Evolutionary conservation across 2,329 filamentous ascomycete species (phyloP).

Genomic region (Alternaria brassicicola): DNA sequence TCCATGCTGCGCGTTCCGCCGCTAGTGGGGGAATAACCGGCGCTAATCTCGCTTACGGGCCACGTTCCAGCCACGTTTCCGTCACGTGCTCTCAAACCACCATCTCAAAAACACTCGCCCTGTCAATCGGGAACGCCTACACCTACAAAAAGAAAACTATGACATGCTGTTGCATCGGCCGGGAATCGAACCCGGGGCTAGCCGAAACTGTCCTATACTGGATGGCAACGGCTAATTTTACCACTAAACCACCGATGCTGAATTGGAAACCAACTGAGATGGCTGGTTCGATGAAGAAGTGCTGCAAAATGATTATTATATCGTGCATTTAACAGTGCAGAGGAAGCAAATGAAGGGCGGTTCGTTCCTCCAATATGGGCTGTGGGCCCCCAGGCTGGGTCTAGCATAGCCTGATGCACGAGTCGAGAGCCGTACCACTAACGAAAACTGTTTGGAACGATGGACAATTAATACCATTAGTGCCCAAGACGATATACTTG

Average conservation of each 20-base stretch:
- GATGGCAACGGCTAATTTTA: slow-evolving; percentile 32
- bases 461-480: neutral
- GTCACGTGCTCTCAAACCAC: neutral
- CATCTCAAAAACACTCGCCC: neutral
- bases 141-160: neutral
- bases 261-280: neutral
- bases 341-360: too few species aligned
- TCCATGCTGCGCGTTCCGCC: neutral
- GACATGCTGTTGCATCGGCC: neutral
- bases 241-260: slow-evolving; percentile 28
- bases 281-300: neutral
- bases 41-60: neutral
- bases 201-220: slow-evolving; percentile 13
- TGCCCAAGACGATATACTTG: neutral
- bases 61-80: neutral
- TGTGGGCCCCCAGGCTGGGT: neutral
- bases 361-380: neutral
- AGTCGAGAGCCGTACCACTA: neutral
- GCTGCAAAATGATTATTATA: neutral
- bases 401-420: neutral
- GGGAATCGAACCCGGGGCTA: slow-evolving; percentile 26
- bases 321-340: neutral
- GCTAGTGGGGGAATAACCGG: neutral
- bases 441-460: neutral
- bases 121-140: neutral